Base-by-base conservation (phyloP, 2,329 filamentous ascomycete genomes). In the Xenoacremonium recifei region DNA sequence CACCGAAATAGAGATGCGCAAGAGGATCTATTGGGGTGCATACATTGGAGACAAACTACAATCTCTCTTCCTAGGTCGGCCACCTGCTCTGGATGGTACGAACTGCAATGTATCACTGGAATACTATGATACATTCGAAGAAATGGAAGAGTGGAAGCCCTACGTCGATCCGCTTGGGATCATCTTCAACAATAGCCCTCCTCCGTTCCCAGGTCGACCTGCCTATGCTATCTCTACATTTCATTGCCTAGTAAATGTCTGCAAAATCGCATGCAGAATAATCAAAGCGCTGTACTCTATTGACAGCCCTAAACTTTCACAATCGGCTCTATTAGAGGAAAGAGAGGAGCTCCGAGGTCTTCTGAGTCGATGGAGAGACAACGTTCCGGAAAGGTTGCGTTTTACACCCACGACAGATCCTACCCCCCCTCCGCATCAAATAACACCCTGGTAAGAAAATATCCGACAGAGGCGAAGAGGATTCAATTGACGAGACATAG, bases 41-140 rank as follows among this genome's bases (percentile, higher is more conserved):
- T 55, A 21, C 54, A 51, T 53, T 68, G 34, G 37, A 30, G 77
- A 78, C 45, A 80, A 79, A 48, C 68, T 79, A 6, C 76, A 80
- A 45, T 72, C 68, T 12, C 53, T 80, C 0, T 80, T 79, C 36
- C 74, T 76, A 49, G 77, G 76, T 1, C 69, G 76, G 1, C 77
- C 75, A 0, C 68, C 68, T 0, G 71, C 59, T 3, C 55, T 77
- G 5, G 70, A 70, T 7, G 66, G 73, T n/a, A 64, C 63, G 0
- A 70, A 77, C 18, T 66, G 65, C 0, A 58, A 65, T 9, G 71
- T 79, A 0, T 68, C 74, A 0, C 67, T 75, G 15, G 61, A 65
- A 5, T 75, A 76, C 18, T 58, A 69, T 2, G 74, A 78, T 37
- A 65, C 64, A 0, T 78, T 67, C 21, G 77, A 80, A 21, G 77